Base-by-base conservation (phyloP, 2,329 filamentous ascomycete genomes). In the Neonectria neomacrospora region DNA sequence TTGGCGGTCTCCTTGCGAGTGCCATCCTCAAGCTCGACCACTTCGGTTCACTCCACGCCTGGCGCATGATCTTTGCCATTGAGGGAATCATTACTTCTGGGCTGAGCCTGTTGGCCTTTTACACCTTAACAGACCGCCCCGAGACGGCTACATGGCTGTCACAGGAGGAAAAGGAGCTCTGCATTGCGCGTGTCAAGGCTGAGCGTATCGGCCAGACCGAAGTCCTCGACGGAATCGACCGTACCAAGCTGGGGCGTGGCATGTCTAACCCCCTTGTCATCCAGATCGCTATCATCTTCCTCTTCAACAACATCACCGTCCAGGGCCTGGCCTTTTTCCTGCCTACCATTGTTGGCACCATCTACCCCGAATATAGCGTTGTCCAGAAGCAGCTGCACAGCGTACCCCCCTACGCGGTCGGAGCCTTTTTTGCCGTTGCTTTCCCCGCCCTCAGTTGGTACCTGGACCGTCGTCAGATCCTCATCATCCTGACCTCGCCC, bases 11-110 rank as follows among this genome's bases (percentile, higher is more conserved):
- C 0, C 78, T 92, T 1, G 85, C 85, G 1, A 87, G 82, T 9
- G 89, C 78, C 0, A 91, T 92, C 56, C 80, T 91, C 22, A 87
- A 80, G 1, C 81, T 91, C 5, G 76, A 83, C 42, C 74, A 80
- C 60, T 84, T 91, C 61, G 89, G 88, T 18, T 71, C 79, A 12
- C 77, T 91, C 1, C 78, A 79, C 47, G 77, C 76, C 6, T 92
- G 90, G 90, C 81, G 89, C 11, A 90, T 91, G 89, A 90, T 92
- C 64, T 92, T 92, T 63, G 84, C 83, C 6, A 87, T 92, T 16
- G 90, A 92, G 73, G 90, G 90, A 22, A 86, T 91, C 72, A 85
- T 91, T 70, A 81, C 80, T 3, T 64, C 77, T 63, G 79, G 80
- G 2, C 76, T 91, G 0, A 81, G 83, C 0, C 41, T 91, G 5